Evolutionary conservation across 129 eudicot species (phyloP).

Genomic region (Erigeron canadensis): DNA sequence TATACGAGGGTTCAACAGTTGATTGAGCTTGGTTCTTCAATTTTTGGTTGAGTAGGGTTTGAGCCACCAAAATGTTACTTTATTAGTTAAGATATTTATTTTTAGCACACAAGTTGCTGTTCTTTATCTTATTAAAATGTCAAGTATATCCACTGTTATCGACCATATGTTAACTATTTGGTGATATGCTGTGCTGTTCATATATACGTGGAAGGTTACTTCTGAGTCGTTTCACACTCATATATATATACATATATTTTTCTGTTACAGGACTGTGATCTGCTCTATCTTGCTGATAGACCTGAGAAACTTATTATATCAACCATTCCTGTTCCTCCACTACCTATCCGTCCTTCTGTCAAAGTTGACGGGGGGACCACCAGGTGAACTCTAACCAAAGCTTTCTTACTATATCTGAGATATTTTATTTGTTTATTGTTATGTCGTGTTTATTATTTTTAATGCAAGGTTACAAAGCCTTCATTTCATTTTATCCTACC

Average conservation of each 20-base stretch:
- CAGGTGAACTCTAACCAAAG: slow-evolving; percentile 45
- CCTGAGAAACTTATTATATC: slow-evolving; percentile 86
- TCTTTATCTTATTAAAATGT: slow-evolving; percentile 3
- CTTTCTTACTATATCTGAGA: not conserved
- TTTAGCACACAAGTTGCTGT: not conserved
- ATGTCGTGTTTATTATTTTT: not conserved
- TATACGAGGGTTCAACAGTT: not conserved
- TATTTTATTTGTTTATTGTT: not conserved
- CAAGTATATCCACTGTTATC: slow-evolving; percentile 5
- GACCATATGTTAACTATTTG: not conserved
- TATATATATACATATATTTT: too few relatives aligned
- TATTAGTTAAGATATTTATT: not conserved
- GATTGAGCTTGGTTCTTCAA: not conserved
- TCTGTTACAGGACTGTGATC: slow-evolving; percentile 76
- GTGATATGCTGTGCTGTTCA: slow-evolving; percentile 12
- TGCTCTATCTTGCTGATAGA: slow-evolving; percentile 85
- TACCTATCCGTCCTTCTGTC: slow-evolving; percentile 92
- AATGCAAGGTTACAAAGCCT: not conserved
- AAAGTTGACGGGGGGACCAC: slow-evolving; percentile 80
- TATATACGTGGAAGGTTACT: not conserved
- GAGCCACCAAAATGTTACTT: not conserved
- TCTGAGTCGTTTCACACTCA: slow-evolving; percentile 8
- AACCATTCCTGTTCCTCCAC: slow-evolving; percentile 79
- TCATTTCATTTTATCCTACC: not conserved
- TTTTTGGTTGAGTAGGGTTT: not conserved